These are phyloP conservation scores for Skeletonema tropicum DNA, from an alignment of 108 stramenopile genomes.

Conservation along the genomic window DNA sequence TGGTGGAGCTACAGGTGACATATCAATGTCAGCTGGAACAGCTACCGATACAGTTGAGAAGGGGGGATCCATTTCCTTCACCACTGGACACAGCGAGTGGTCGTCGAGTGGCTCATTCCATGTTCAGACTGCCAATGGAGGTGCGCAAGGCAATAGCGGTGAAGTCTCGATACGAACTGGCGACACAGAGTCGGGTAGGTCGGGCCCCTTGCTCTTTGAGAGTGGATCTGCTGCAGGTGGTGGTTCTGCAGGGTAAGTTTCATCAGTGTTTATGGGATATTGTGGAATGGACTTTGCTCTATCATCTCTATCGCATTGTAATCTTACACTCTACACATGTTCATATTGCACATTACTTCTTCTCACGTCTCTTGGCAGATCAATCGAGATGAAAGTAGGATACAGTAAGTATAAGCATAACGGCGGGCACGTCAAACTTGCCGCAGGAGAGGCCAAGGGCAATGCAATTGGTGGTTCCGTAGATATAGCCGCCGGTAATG, in stretches of 20 bases:
- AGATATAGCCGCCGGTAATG: conserved; percentile 24
- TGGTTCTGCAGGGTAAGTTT: background rate
- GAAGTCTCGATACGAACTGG: conserved; percentile 7
- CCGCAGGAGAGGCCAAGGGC: conserved; percentile 15
- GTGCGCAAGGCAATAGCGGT: background rate
- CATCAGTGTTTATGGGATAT: background rate
- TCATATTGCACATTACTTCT: background rate
- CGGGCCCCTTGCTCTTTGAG: conserved; percentile 5
- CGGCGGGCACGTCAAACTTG: conserved; percentile 5
- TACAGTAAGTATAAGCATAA: background rate
- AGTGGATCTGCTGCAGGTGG: background rate
- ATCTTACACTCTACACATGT: background rate
- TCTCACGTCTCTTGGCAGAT: conserved; percentile 7
- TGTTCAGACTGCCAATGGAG: conserved; percentile 2
- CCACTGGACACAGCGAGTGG: background rate
- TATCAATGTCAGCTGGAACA: conserved; percentile 9
- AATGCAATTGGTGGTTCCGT: conserved; percentile 17
- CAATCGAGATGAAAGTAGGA: conserved; percentile 24
- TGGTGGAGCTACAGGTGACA: conserved; percentile 10
- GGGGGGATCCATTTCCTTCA: background rate
- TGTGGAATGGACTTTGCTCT: background rate
- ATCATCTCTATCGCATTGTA: background rate
- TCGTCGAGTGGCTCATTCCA: conserved; percentile 6
- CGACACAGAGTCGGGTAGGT: background rate
- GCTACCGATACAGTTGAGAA: background rate